Conservation (phyloP, 768 basidiomycete species). For the Psilocybe subaeruginosa region DNA sequence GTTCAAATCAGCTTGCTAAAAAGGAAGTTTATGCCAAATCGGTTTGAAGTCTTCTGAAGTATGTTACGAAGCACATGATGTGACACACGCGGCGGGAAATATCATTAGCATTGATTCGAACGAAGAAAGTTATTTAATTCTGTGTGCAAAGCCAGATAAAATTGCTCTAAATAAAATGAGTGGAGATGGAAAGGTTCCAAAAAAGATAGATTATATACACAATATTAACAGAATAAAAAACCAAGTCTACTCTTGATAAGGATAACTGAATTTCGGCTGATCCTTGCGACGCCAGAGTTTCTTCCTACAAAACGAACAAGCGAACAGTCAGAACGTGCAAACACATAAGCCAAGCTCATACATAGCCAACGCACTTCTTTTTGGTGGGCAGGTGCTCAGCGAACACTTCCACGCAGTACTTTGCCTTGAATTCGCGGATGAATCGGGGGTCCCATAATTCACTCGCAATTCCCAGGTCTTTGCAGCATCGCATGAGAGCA, state of each 20-base stretch:
- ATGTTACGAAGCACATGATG: conserved; percentile 1
- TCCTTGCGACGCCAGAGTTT: conserved; percentile 93
- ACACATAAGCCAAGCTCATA: background rate
- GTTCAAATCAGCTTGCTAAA: no score
- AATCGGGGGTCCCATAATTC: conserved; percentile 98
- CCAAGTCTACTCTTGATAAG: conserved; percentile 69
- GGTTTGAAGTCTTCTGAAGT: background rate
- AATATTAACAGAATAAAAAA: background rate
- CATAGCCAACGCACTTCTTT: conserved; percentile 74
- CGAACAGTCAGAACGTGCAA: background rate
- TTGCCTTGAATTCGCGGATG: conserved; percentile 88
- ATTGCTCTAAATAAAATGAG: background rate
- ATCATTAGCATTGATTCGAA: no score
- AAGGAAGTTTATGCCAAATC: no score
- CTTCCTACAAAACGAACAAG: conserved; percentile 51
- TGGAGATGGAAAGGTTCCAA: background rate
- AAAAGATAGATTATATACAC: background rate
- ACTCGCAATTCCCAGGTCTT: conserved; percentile 94
- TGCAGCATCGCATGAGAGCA: conserved; percentile 96
- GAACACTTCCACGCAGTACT: conserved; percentile 84
- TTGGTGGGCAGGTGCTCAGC: conserved; percentile 84
- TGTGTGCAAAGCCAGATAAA: no score
- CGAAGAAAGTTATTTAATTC: no score
- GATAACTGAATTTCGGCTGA: conserved; percentile 84
- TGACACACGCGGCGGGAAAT: conserved; percentile 5